Evolutionary conservation across 1,284 basidiomycete species (phyloP).

Genomic region (Pseudozyma flocculosa): DNA sequence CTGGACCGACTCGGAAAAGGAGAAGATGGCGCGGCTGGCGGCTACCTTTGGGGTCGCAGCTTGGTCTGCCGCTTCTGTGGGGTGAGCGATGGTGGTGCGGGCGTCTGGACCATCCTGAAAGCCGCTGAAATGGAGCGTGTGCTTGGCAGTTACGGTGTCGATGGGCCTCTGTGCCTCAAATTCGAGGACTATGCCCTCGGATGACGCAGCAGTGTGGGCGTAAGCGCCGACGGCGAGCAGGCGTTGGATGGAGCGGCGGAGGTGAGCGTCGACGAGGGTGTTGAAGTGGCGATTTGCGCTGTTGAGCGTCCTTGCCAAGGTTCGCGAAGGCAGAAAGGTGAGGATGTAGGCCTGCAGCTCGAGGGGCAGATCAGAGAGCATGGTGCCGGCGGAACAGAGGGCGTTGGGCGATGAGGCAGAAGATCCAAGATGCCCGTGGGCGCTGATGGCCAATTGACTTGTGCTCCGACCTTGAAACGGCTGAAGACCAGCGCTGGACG

Average conservation of each 20-base stretch:
- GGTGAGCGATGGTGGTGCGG: no score
- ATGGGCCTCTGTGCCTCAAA: slow-evolving; percentile 48
- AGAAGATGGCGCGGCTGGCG: not conserved
- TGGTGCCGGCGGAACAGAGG: no score
- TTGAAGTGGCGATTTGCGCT: slow-evolving; percentile 34
- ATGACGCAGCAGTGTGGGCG: no score
- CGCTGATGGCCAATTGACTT: no score
- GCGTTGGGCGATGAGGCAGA: no score
- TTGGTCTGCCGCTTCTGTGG: no score
- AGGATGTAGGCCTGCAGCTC: slow-evolving; percentile 42
- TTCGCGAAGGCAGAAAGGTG: slow-evolving; percentile 22
- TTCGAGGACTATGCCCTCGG: slow-evolving; percentile 11
- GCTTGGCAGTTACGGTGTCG: slow-evolving; percentile 46
- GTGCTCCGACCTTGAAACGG: no score
- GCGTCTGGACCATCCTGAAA: no score
- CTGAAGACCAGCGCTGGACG: no score
- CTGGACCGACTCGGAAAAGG: not conserved
- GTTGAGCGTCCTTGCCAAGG: slow-evolving; percentile 26
- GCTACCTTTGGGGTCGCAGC: no score
- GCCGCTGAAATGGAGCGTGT: slow-evolving; percentile 37
- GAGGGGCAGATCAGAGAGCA: slow-evolving; percentile 23
- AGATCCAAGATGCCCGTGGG: no score
- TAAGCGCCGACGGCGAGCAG: slow-evolving; percentile 17
- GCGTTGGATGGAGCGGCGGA: slow-evolving; percentile 30
- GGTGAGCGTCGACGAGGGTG: slow-evolving; percentile 26